Percentiles rank a stretch among this genome's conserved stretches.
phyloP scores from a whole-genome alignment of 1,139 yeast genomes.

The Taphrina deformans region DNA sequence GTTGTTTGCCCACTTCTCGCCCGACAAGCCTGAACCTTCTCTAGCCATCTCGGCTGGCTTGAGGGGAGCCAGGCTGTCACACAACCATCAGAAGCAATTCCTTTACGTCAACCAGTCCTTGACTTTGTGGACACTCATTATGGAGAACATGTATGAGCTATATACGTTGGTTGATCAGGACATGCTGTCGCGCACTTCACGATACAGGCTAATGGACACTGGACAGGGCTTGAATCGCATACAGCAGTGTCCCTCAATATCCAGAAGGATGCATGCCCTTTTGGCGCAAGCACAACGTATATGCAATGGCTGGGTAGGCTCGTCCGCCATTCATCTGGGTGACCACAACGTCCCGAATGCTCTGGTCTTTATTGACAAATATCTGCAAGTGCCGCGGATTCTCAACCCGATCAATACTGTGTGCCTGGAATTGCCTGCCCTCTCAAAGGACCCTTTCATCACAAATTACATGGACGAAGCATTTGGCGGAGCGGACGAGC shows the following conservation, averaged over 20 bases:
- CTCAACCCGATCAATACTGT: constrained; percentile 66
- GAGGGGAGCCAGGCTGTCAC: constrained; percentile 67
- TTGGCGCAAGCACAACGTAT: constrained; percentile 60
- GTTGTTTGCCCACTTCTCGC: constrained; percentile 53
- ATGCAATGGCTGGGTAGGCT: constrained; percentile 66
- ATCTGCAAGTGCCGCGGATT: constrained; percentile 71
- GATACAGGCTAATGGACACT: constrained; percentile 64
- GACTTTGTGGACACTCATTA: constrained; percentile 68
- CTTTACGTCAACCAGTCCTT: constrained; percentile 66
- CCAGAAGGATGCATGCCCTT: constrained; percentile 67
- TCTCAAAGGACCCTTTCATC: constrained; percentile 54
- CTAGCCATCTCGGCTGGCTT: constrained; percentile 64
- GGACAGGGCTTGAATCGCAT: constrained; percentile 77
- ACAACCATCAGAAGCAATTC: constrained; percentile 66
- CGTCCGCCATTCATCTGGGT: constrained; percentile 72
- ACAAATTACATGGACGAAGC: constrained; percentile 56
- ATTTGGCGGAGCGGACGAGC: constrained; percentile 55
- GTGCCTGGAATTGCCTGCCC: constrained; percentile 55
- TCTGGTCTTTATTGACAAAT: constrained; percentile 68
- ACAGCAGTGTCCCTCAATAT: constrained; percentile 65
- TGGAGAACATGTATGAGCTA: constrained; percentile 68
- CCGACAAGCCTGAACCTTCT: constrained; percentile 50
- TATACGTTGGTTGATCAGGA: constrained; percentile 75
- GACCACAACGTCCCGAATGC: constrained; percentile 81
- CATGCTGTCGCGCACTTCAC: constrained; percentile 52